These are phyloP conservation scores for Alisma plantagoaquatica DNA, from an alignment of 106 monocot genomes.

Conservation along the genomic window DNA sequence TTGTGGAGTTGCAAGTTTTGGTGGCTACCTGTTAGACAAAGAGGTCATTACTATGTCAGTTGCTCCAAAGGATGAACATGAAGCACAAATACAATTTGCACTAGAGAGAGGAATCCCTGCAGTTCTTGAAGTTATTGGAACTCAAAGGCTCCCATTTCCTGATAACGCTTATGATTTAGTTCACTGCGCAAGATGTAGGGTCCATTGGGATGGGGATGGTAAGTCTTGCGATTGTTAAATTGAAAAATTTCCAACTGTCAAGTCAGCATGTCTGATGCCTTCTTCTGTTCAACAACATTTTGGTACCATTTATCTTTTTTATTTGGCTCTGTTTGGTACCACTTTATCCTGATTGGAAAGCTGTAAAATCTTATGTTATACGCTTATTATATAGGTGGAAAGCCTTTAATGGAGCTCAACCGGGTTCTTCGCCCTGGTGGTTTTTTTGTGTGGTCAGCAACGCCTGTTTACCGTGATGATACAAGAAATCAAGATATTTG, in stretches of 20 bases:
- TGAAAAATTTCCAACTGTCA: no score
- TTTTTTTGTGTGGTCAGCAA: conserved; percentile 90
- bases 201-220: conserved; percentile 92
- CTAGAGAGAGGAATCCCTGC: conserved; percentile 91
- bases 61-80: conserved; percentile 92
- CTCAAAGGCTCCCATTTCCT: conserved; percentile 65
- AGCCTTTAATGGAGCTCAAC: conserved; percentile 84
- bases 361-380: no score
- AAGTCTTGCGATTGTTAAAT: no score
- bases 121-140: conserved; percentile 67
- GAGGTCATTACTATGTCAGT: conserved; percentile 76
- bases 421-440: conserved; percentile 91
- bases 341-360: no score
- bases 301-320: no score
- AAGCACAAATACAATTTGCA: conserved; percentile 95
- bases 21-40: conserved; percentile 62
- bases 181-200: conserved; percentile 85
- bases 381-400: conserved; percentile 48
- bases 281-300: no score
- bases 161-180: conserved; percentile 81
- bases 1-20: conserved; percentile 98
- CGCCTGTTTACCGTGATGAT: conserved; percentile 84
- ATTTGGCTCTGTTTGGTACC: no score
- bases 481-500: conserved; percentile 47
- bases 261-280: no score